Percentiles rank a stretch among this genome's conserved stretches.
Evolutionary conservation across 768 basidiomycete species (phyloP).

Genomic region (Psilocybe sp.): DNA sequence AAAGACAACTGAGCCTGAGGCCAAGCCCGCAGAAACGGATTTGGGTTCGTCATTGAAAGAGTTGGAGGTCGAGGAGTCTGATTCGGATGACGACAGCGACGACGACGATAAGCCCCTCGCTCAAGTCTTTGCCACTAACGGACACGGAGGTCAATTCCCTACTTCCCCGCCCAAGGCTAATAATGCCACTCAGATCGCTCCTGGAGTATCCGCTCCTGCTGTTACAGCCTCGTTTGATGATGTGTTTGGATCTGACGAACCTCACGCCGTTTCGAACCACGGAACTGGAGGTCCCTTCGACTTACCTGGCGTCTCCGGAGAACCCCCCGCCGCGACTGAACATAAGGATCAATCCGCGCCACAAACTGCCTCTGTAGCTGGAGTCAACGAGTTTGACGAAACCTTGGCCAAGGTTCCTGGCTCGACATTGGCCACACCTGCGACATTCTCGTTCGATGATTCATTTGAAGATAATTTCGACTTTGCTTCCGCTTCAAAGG

Average conservation of each 20-base stretch:
- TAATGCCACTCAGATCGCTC: neutral
- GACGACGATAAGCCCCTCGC: conserved; percentile 31
- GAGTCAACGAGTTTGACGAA: conserved; percentile 73
- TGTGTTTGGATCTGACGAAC: conserved; percentile 19
- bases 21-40: conserved; percentile 42
- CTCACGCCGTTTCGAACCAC: neutral
- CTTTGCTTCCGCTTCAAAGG: conserved; percentile 41
- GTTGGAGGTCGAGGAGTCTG: conserved; percentile 54
- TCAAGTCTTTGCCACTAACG: neutral
- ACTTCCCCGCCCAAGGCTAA: neutral
- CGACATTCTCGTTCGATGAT: conserved; percentile 61
- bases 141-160: neutral
- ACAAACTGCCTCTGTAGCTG: conserved; percentile 28
- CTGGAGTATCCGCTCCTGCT: neutral
- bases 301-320: conserved; percentile 1
- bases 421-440: conserved; percentile 30
- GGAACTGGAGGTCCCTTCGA: conserved; percentile 7
- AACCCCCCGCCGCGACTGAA: conserved; percentile 15
- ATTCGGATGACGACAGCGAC: conserved; percentile 51
- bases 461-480: conserved; percentile 61
- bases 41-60: conserved; percentile 53
- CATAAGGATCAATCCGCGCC: conserved; percentile 17
- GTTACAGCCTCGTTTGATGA: conserved; percentile 19
- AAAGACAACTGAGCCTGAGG: too few species aligned
- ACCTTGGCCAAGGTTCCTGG: conserved; percentile 57